Conservation (phyloP, 2,329 filamentous ascomycete genomes). For the Penicillium olsonii region DNA sequence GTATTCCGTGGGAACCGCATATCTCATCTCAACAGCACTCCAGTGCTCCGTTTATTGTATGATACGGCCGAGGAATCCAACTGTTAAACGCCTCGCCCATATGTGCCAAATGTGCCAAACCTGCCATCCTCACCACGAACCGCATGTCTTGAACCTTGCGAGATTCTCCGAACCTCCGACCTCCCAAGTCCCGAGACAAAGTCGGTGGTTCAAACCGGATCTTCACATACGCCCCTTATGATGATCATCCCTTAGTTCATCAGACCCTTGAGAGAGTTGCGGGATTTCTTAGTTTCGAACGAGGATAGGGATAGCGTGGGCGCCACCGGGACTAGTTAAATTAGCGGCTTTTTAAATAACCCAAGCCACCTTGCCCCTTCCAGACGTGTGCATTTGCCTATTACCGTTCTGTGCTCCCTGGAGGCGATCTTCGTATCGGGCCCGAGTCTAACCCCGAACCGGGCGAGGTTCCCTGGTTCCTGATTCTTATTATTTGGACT, state of each 20-base stretch:
- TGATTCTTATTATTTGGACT: not conserved
- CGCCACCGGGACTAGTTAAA: conserved; percentile 10
- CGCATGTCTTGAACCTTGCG: not conserved
- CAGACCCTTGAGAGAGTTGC: conserved; percentile 9
- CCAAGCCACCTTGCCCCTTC: not conserved
- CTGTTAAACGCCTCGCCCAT: not conserved
- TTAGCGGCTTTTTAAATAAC: not conserved
- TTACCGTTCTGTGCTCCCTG: not conserved
- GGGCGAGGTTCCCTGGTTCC: not conserved
- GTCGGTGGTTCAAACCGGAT: conserved; percentile 10
- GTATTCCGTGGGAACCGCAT: not conserved
- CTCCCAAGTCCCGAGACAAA: not conserved
- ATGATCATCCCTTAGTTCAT: conserved; percentile 9
- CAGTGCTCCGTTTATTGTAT: too few relatives aligned
- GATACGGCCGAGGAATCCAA: too few relatives aligned
- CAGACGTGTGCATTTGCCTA: conserved; percentile 1
- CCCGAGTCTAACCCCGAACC: not conserved
- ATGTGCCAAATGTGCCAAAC: not conserved
- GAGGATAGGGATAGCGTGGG: not conserved
- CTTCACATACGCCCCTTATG: conserved; percentile 4
- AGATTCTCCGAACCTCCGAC: conserved; percentile 5
- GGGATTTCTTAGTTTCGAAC: conserved; percentile 11
- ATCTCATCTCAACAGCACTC: not conserved
- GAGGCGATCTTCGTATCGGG: conserved; percentile 1
- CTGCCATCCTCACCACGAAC: not conserved